Conservation (phyloP, 2,329 filamentous ascomycete species). For the Tetracladium maxilliforme region DNA sequence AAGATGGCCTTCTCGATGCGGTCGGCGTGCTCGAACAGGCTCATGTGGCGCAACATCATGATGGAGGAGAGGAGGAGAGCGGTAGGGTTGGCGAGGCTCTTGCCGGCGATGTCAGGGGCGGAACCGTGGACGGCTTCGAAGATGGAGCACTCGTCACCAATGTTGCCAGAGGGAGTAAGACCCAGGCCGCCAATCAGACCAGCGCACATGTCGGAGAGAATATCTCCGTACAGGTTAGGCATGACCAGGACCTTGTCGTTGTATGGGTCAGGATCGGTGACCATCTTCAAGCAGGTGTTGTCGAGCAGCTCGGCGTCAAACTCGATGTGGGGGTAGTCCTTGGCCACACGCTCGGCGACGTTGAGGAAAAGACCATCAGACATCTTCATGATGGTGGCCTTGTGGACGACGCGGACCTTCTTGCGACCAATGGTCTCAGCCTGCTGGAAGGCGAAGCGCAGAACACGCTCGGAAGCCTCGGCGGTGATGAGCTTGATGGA, state of each 20-base stretch:
- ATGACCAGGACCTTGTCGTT: slow-evolving; percentile 98
- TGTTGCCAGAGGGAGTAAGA: slow-evolving; percentile 95
- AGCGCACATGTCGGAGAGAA: slow-evolving; percentile 98
- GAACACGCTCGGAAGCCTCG: slow-evolving; percentile 86
- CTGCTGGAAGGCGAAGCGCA: slow-evolving; percentile 97
- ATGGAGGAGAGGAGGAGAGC: slow-evolving; percentile 89
- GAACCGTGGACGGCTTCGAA: slow-evolving; percentile 99
- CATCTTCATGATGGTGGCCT: slow-evolving; percentile 99
- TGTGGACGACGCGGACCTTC: slow-evolving; percentile 97
- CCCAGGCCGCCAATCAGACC: slow-evolving; percentile 96
- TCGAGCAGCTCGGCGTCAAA: slow-evolving; percentile 97
- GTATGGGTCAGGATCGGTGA: slow-evolving; percentile 89
- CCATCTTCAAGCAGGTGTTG: slow-evolving; percentile 99
- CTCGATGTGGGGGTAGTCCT: slow-evolving; percentile 91
- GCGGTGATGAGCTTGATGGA: slow-evolving; percentile 99
- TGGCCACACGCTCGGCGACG: slow-evolving; percentile 71
- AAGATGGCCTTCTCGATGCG: slow-evolving; percentile 93
- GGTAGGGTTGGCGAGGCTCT: slow-evolving; percentile 93
- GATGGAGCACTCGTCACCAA: slow-evolving; percentile 97
- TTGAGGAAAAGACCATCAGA: slow-evolving; percentile 95
- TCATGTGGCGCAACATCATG: slow-evolving; percentile 99
- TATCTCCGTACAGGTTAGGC: slow-evolving; percentile 98
- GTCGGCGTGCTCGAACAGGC: slow-evolving; percentile 66
- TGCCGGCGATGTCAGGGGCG: slow-evolving; percentile 90
- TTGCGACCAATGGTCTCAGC: slow-evolving; percentile 84